Conservation (phyloP, 805 yeast genomes). For the baker's yeast (Saccharomyces cerevisiae) region DNA sequence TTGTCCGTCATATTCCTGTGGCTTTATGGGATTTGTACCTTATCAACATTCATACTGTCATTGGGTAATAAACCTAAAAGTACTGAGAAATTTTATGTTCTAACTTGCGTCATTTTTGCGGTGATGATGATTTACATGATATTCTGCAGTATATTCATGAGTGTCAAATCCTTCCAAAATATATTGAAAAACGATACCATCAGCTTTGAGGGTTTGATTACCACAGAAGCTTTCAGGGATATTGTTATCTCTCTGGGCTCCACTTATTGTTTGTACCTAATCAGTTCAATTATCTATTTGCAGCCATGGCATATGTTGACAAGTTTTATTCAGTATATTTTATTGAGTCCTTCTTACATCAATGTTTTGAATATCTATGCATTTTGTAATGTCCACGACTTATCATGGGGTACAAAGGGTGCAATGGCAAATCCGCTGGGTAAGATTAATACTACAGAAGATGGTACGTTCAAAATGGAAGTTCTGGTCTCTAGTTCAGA, state of each 20-base stretch:
- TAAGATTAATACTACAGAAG: conserved; percentile 62
- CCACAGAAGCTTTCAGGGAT: conserved; percentile 72
- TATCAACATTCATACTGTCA: conserved; percentile 79
- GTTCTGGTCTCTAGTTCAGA: conserved; percentile 71
- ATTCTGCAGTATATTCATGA: conserved; percentile 77
- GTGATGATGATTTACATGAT: conserved; percentile 81
- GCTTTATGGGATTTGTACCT: conserved; percentile 73
- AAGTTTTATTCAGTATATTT: conserved; percentile 71
- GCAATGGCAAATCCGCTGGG: conserved; percentile 67
- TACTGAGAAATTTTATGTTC: conserved; percentile 66
- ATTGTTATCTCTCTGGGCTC: conserved; percentile 77
- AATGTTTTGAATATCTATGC: conserved; percentile 91
- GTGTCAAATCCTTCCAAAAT: conserved; percentile 58
- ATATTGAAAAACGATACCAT: conserved; percentile 31
- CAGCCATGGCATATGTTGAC: conserved; percentile 94
- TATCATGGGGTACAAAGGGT: conserved; percentile 97
- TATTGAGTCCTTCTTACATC: conserved; percentile 82
- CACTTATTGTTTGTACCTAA: conserved; percentile 71
- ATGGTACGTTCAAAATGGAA: conserved; percentile 59
- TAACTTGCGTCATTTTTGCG: conserved; percentile 75
- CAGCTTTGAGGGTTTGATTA: conserved; percentile 42
- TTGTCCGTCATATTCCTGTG: conserved; percentile 74
- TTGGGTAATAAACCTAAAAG: conserved; percentile 95
- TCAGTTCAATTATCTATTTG: conserved; percentile 71
- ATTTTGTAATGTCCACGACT: conserved; percentile 91